Evolutionary conservation across 2,329 filamentous ascomycete species (phyloP).

Genomic region (Rhynchosporium agropyri): DNA sequence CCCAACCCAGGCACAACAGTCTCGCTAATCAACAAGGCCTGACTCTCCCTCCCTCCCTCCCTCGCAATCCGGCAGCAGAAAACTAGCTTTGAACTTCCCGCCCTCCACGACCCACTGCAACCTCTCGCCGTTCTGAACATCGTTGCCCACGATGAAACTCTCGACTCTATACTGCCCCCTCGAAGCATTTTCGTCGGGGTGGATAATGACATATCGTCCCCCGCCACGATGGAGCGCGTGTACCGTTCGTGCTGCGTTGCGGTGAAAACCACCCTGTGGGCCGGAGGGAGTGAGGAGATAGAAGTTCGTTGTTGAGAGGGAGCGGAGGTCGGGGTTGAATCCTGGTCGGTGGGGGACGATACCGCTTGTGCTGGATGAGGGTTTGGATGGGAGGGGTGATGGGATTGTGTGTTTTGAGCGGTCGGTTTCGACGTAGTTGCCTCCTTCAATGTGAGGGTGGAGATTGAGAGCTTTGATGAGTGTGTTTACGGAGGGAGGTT

Average conservation of each 20-base stretch:
- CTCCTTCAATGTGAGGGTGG: constrained; percentile 62
- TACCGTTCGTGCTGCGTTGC: constrained; percentile 62
- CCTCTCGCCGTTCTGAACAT: constrained; percentile 60
- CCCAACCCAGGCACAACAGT: constrained; percentile 71
- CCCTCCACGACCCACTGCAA: constrained; percentile 72
- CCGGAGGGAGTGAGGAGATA: constrained; percentile 62
- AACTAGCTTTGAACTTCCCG: constrained; percentile 67
- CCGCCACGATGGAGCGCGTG: constrained; percentile 67
- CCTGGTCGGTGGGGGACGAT: constrained; percentile 44
- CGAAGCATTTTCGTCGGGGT: constrained; percentile 51
- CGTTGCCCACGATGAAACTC: constrained; percentile 62
- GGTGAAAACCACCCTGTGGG: constrained; percentile 63
- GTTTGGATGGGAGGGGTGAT: constrained; percentile 54
- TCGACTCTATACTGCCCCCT: constrained; percentile 54
- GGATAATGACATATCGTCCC: constrained; percentile 65
- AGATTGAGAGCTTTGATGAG: constrained; percentile 52
- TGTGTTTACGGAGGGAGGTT: constrained; percentile 42
- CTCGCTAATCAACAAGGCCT: constrained; percentile 65
- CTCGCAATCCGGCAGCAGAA: constrained; percentile 53
- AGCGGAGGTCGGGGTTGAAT: constrained; percentile 49
- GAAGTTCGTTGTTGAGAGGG: constrained; percentile 63
- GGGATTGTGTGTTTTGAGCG: constrained; percentile 53
- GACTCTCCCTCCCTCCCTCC: constrained; percentile 41
- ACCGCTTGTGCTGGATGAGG: constrained; percentile 45
- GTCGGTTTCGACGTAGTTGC: constrained; percentile 66